These are phyloP conservation scores for Coniochaeta prunicola DNA, from an alignment of 2,329 filamentous ascomycete genomes.

Conservation along the genomic window DNA sequence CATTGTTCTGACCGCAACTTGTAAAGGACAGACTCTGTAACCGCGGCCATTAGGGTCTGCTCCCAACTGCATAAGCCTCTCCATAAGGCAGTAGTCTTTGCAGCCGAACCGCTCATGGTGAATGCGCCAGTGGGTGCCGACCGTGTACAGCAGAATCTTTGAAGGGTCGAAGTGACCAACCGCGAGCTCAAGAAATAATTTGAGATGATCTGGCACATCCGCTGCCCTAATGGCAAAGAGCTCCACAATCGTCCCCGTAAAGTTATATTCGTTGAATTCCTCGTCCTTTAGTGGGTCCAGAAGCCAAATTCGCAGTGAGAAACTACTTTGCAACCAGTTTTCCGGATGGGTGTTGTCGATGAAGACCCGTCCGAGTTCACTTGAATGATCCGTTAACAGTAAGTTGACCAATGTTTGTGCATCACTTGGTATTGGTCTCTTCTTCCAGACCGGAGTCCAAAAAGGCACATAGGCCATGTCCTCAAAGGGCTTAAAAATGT, in stretches of 20 bases:
- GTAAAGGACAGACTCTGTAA: neutral
- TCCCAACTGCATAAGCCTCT: neutral
- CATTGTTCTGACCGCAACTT: neutral
- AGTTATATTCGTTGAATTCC: no score
- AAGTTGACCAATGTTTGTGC: neutral
- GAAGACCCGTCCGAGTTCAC: neutral
- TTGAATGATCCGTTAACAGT: neutral
- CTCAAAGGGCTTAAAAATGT: neutral
- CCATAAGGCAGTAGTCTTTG: neutral
- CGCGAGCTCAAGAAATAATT: neutral
- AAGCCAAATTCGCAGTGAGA: neutral
- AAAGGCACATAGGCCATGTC: neutral
- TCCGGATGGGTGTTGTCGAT: neutral
- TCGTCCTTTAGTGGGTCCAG: no score
- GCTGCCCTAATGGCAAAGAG: neutral
- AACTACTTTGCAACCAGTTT: neutral
- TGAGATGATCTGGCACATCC: neutral
- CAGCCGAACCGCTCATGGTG: neutral
- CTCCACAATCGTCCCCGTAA: neutral
- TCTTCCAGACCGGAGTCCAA: neutral
- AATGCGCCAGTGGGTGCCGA: no score
- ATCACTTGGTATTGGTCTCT: neutral
- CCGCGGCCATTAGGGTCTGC: neutral
- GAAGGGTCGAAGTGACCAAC: neutral
- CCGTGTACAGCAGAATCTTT: neutral